A percentile compares a stretch with the other conserved stretches of the same genome.
Evolutionary conservation across 2,329 filamentous ascomycete species (phyloP).

Genomic region (Xylaria arbuscula): DNA sequence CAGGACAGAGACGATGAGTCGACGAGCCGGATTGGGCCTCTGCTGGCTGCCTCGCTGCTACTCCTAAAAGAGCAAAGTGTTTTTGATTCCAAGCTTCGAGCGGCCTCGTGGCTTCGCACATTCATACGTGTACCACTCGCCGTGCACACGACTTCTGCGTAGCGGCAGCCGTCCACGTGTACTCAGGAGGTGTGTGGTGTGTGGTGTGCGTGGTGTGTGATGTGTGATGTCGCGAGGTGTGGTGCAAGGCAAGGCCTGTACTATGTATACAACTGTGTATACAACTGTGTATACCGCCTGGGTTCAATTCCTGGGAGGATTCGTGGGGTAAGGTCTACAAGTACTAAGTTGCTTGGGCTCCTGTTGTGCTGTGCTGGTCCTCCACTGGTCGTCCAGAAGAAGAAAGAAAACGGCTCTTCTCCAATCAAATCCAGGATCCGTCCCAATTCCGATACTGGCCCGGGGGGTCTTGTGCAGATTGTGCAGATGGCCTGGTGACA

Average conservation of each 20-base stretch:
- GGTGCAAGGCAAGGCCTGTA: no score
- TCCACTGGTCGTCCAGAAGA: slow-evolving; percentile 40
- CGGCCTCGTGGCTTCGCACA: slow-evolving; percentile 36
- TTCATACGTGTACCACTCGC: slow-evolving; percentile 50
- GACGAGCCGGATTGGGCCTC: slow-evolving; percentile 36
- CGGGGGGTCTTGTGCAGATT: slow-evolving; percentile 46
- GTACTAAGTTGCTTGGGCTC: slow-evolving; percentile 42
- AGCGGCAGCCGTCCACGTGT: slow-evolving; percentile 50
- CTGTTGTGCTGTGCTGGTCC: slow-evolving; percentile 34
- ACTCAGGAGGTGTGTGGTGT: slow-evolving; percentile 36
- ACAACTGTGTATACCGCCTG: slow-evolving; percentile 41
- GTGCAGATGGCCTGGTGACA: slow-evolving; percentile 46
- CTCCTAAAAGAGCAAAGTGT: slow-evolving; percentile 42
- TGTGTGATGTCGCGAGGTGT: slow-evolving; percentile 24
- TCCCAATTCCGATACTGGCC: slow-evolving; percentile 45
- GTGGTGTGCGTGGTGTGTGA: slow-evolving; percentile 27
- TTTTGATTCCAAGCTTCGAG: slow-evolving; percentile 32
- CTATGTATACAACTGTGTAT: slow-evolving; percentile 36
- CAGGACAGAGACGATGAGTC: slow-evolving; percentile 30
- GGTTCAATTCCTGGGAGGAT: slow-evolving; percentile 32
- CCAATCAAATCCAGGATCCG: slow-evolving; percentile 46
- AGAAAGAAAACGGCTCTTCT: slow-evolving; percentile 34
- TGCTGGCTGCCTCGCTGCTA: slow-evolving; percentile 40
- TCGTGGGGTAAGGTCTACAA: slow-evolving; percentile 45
- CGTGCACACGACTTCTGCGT: slow-evolving; percentile 40